phyloP scores from a whole-genome alignment of 306 rosid species.

The Abrus precatorius region DNA sequence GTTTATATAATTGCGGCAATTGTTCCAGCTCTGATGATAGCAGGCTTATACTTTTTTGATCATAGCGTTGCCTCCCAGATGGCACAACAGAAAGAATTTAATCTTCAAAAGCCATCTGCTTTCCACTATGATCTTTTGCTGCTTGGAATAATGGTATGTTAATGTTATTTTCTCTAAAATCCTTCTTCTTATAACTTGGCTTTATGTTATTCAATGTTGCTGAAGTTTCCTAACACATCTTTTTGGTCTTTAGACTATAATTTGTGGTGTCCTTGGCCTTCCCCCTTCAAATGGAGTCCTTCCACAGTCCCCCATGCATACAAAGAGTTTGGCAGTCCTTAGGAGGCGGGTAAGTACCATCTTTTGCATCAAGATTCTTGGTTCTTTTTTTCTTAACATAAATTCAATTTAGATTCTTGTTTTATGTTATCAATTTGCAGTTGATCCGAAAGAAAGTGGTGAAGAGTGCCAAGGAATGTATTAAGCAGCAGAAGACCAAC shows the following conservation, averaged over 20 bases:
- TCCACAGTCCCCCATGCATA: constrained; percentile 98
- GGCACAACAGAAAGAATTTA: constrained; percentile 93
- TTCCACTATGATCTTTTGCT: constrained; percentile 83
- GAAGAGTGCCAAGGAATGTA: constrained; percentile 84
- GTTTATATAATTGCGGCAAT: constrained; percentile 70
- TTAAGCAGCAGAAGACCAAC: constrained; percentile 60
- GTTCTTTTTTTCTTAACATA: constrained; percentile 26
- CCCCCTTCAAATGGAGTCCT: constrained; percentile 98
- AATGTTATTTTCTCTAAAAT: constrained; percentile 22
- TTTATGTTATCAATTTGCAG: constrained; percentile 54
- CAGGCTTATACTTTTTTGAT: constrained; percentile 92
- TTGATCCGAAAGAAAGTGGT: constrained; percentile 77
- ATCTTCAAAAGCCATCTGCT: constrained; percentile 91
- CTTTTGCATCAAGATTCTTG: constrained; percentile 6
- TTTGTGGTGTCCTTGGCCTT: constrained; percentile 85
- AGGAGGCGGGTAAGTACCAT: constrained; percentile 63
- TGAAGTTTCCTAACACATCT: constrained; percentile 1
- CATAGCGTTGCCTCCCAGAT: constrained; percentile 92
- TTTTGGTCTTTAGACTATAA: constrained; percentile 65
- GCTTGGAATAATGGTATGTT: constrained; percentile 76
- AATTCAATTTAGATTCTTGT: constrained; percentile 42
- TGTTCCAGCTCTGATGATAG: constrained; percentile 89
- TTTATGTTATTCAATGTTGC: constrained; percentile 23
- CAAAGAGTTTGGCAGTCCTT: constrained; percentile 89
- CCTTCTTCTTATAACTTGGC: constrained; percentile 32